Percentiles rank a stretch among this genome's conserved stretches.
Evolutionary conservation across 495 filamentous ascomycete species (phyloP).

Genomic region (Tuber umbilicatum): DNA sequence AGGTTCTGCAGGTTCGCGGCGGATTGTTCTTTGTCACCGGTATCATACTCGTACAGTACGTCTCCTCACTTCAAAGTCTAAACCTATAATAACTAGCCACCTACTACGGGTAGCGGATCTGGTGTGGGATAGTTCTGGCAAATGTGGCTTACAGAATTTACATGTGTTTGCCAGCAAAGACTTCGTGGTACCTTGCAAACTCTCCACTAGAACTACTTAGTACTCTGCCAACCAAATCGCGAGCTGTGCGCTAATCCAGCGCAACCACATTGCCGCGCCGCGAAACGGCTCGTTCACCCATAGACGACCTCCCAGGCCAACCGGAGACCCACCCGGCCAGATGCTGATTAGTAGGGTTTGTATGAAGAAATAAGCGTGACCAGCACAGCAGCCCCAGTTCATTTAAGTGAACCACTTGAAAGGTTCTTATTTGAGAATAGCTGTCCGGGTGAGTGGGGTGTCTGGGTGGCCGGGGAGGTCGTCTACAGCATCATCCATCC

Average conservation of each 20-base stretch:
- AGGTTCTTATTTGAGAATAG: too few species aligned
- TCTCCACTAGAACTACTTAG: neutral
- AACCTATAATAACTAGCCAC: neutral
- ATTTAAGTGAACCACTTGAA: too few species aligned
- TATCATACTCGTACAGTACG: too few species aligned
- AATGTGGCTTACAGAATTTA: neutral
- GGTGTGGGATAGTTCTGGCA: neutral
- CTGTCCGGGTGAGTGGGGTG: too few species aligned
- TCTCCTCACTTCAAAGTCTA: neutral
- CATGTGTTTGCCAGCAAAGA: neutral
- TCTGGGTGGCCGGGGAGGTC: too few species aligned
- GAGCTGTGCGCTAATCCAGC: neutral
- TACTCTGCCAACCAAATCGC: neutral
- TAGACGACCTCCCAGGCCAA: too few species aligned
- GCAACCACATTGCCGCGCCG: neutral
- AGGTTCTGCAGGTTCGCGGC: neutral
- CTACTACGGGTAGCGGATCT: neutral
- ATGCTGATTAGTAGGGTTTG: too few species aligned
- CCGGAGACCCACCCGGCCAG: too few species aligned
- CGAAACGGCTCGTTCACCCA: neutral
- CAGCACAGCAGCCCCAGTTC: too few species aligned
- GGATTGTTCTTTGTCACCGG: neutral
- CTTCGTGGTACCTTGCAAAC: neutral
- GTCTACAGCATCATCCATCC: neutral
- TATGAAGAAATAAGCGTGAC: too few species aligned